Percentiles rank a stretch among this genome's conserved stretches.
Evolutionary conservation across 2,329 filamentous ascomycete genomes (phyloP).

Genomic region (Arthrinium puccinioides): DNA sequence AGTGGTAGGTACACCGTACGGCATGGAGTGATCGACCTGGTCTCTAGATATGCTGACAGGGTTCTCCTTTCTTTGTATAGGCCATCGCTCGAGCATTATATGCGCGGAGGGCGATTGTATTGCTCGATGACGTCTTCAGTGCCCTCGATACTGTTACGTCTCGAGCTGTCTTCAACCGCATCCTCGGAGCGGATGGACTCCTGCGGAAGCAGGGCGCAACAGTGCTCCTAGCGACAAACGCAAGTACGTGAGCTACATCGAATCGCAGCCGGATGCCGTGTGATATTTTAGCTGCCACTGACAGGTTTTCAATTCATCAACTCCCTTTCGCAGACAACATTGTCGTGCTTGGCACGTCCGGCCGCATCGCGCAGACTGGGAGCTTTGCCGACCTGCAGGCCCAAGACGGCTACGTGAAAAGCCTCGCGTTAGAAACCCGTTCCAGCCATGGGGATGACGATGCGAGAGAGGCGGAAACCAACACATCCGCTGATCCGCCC

Average conservation of each 20-base stretch:
- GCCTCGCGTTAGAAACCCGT: no score
- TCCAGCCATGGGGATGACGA: no score
- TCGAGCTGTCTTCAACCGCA: not conserved
- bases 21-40: not conserved
- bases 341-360: not conserved
- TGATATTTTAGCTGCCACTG: no score
- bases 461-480: no score
- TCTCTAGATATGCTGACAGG: no score
- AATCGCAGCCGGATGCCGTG: no score
- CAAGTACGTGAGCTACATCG: not conserved
- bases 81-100: not conserved
- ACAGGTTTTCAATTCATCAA: no score
- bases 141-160: not conserved
- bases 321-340: not conserved
- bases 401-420: no score
- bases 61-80: no score
- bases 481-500: no score
- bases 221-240: not conserved
- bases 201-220: not conserved
- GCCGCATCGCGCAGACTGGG: no score
- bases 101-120: not conserved
- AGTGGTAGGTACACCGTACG: slow-evolving; percentile 8
- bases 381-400: not conserved
- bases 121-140: not conserved
- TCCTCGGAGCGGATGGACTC: not conserved